Evolutionary conservation across 768 basidiomycete species (phyloP), one percentile per base, ranked within the genome.

Genomic region (Naganishia randhawae): DNA sequence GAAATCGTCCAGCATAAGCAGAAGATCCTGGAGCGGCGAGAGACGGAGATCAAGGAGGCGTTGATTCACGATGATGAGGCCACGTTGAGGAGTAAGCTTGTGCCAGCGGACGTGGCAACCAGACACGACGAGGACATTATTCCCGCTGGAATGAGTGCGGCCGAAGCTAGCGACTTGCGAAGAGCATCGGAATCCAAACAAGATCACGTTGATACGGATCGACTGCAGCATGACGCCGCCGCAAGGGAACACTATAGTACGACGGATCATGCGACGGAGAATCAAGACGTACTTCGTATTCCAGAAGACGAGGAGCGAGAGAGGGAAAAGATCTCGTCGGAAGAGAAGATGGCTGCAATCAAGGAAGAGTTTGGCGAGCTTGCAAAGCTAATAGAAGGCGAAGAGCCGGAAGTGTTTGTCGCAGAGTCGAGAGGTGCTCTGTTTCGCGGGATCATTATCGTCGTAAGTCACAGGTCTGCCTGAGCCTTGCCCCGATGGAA

Each of bases 361-460:
- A 76, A 81, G 2, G 80, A 85, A 50, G 87, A 87, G 73, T 88
- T 87, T 71, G 87, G 87, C 0, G 73, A 82, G 2, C 77, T 87
- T 27, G 81, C 83, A 11, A 54, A 42, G 2, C 35, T 75, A 35
- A 67, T 72, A 10, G 80, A 81, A 11, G 82, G 75, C 6, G 81
- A 81, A 29, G 81, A 84, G 69, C 84, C 85, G 63, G 84, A 83
- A 69, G 73, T 69, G 11, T 70, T 88, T 19, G 57, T 88, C 1
- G 75, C 84, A 2, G 86, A 87, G 72, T 80, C 82, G 2, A 85
- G 86, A 72, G 86, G 82, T 0, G 83, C 81, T 37, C 74, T 85
- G 39, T 79, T 85, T 45, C 78, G 82, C 50, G 84, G 85, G 31
- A 84, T 85, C 13, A 74, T 83, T 11, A 81, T 85, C n/a, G 71